phyloP scores from a whole-genome alignment of 441 rosid genomes.

The Hypseocharis bilobata region DNA sequence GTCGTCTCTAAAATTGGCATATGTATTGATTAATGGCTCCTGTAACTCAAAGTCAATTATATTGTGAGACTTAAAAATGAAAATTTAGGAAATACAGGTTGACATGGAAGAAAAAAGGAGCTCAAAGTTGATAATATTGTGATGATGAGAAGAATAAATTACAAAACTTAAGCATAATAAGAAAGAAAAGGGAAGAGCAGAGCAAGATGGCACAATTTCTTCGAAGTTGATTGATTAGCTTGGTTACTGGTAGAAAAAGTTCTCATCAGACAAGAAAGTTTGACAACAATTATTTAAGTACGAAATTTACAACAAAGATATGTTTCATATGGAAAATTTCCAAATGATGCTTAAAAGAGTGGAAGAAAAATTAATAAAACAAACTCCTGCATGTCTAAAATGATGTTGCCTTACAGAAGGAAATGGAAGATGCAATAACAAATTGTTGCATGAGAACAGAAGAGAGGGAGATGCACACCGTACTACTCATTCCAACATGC shows the following conservation, averaged over 20 bases:
- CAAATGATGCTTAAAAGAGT: background rate
- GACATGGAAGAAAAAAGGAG: constrained; percentile 6
- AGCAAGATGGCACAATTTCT: constrained; percentile 3
- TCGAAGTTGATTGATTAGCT: background rate
- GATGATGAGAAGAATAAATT: background rate
- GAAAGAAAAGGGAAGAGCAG: background rate
- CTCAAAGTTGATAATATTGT: background rate
- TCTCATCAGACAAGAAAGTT: background rate
- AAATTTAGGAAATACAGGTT: constrained; percentile 12
- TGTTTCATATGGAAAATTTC: background rate
- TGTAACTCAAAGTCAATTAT: constrained; percentile 32
- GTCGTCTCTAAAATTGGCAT: constrained; percentile 85
- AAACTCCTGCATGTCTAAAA: background rate
- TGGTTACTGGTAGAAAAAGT: background rate
- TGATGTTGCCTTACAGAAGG: background rate
- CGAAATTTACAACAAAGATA: background rate
- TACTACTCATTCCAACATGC: constrained; percentile 98
- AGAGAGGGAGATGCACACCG: constrained; percentile 40
- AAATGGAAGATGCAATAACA: constrained; percentile 9
- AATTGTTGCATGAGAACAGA: background rate
- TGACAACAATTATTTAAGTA: background rate
- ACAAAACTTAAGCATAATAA: background rate
- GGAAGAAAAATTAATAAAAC: background rate
- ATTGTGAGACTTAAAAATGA: constrained; percentile 11
- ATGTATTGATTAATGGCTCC: constrained; percentile 81